phyloP scores from a whole-genome alignment of 805 yeast species.

The Ogataea zsoltii region DNA sequence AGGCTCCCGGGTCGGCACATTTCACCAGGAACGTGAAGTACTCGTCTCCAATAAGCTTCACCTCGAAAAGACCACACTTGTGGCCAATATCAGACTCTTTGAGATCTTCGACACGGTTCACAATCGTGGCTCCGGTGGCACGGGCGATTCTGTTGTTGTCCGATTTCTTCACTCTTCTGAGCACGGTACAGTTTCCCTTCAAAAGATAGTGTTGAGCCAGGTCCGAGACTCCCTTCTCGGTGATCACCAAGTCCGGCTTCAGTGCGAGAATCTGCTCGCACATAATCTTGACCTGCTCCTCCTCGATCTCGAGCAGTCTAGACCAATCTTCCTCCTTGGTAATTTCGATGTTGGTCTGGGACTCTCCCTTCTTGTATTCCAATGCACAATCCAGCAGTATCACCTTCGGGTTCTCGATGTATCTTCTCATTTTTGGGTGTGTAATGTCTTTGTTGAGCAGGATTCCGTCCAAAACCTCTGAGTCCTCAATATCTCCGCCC shows the following conservation, averaged over 20 bases:
- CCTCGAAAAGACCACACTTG: conserved; percentile 86
- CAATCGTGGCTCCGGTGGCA: conserved; percentile 97
- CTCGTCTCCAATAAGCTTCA: conserved; percentile 96
- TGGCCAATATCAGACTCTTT: conserved; percentile 89
- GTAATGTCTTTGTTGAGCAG: conserved; percentile 94
- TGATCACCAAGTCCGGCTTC: conserved; percentile 91
- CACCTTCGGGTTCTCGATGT: conserved; percentile 84
- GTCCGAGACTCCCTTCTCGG: conserved; percentile 98
- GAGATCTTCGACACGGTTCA: conserved; percentile 91
- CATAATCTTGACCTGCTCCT: conserved; percentile 87
- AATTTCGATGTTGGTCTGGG: conserved; percentile 96
- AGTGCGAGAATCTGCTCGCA: conserved; percentile 83
- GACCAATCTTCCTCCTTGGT: conserved; percentile 96
- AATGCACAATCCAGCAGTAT: conserved; percentile 92
- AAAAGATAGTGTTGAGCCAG: conserved; percentile 94
- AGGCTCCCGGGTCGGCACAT: conserved; percentile 86
- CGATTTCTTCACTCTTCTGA: conserved; percentile 92
- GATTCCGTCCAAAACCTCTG: conserved; percentile 86
- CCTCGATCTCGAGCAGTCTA: conserved; percentile 92
- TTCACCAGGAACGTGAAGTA: conserved; percentile 83
- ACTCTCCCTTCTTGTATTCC: conserved; percentile 98
- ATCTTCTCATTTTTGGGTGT: conserved; percentile 97
- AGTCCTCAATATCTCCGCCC: conserved; percentile 95
- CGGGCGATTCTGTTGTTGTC: conserved; percentile 96
- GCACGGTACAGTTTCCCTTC: conserved; percentile 88